Evolutionary conservation across 2,329 filamentous ascomycete species (phyloP).

Genomic region (Fusarium equiseti): DNA sequence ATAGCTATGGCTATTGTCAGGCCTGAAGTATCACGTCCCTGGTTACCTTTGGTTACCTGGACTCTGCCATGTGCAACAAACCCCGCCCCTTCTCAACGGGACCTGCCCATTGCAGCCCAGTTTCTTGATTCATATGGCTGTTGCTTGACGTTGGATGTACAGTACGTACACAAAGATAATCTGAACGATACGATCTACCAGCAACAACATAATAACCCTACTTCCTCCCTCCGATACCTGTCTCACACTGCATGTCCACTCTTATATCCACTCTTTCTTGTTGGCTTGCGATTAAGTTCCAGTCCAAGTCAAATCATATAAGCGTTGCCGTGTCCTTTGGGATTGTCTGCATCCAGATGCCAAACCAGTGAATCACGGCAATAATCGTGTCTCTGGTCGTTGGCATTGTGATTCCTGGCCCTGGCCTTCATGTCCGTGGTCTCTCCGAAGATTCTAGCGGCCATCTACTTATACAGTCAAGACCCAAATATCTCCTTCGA

Average conservation of each 20-base stretch:
- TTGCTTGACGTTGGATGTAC: slow-evolving; percentile 7
- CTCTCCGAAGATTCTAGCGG: slow-evolving; percentile 37
- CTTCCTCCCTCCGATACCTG: slow-evolving; percentile 38
- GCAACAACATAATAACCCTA: slow-evolving; percentile 31
- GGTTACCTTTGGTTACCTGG: slow-evolving; percentile 33
- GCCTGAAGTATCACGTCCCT: slow-evolving; percentile 33
- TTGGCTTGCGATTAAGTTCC: slow-evolving; percentile 38
- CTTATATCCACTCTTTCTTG: slow-evolving; percentile 32
- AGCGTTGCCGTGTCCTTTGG: slow-evolving; percentile 28
- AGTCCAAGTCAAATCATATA: slow-evolving; percentile 38
- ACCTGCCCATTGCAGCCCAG: slow-evolving; percentile 29
- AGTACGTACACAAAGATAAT: slow-evolving; percentile 11
- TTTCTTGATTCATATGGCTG: slow-evolving; percentile 30
- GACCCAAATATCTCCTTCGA: slow-evolving; percentile 29
- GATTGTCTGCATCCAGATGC: not conserved
- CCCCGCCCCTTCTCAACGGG: slow-evolving; percentile 25
- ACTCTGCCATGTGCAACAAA: slow-evolving; percentile 44
- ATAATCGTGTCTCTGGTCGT: slow-evolving; percentile 31
- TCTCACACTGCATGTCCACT: slow-evolving; percentile 32
- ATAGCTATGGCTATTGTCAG: not conserved
- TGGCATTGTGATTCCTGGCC: slow-evolving; percentile 12
- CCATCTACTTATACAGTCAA: slow-evolving; percentile 45
- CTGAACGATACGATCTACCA: slow-evolving; percentile 3
- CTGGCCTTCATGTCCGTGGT: slow-evolving; percentile 34
- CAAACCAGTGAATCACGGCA: slow-evolving; percentile 20